Evolutionary conservation across 2,329 filamentous ascomycete genomes (phyloP), one percentile per base, ranked within the genome.

Genomic region (Daldinia eschscholtzii): DNA sequence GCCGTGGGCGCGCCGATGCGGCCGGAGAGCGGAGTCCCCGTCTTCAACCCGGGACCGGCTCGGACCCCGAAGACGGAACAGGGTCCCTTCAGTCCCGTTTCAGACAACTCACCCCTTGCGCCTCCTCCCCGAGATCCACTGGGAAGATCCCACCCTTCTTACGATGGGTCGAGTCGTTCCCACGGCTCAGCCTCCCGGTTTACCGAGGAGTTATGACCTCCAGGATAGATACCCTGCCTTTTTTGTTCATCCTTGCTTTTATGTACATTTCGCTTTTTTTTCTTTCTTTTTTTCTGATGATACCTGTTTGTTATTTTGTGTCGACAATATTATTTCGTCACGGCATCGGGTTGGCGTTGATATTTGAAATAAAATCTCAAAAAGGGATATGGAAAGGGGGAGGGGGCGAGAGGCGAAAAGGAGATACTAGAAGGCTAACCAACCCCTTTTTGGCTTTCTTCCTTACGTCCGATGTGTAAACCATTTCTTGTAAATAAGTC

Each of bases 31-130:
- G 87, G 88, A 9, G 80, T 89, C 3, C 84, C 86, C n/a, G 81
- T 89, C 35, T 85, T 89, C 76, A 84, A 89, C 68, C 85, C 87
- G n/a, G 87, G 90, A n/a, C 90, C 90, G 15, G 88, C 86, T 18
- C 85, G 89, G 61, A 89, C 87, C 3, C 87, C 90, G 0, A 81
- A 91, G 15, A 86, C 87, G 64, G 85, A 87, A 65, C 82, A 85
- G 57, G 84, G 82, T 26, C 85, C 86, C 0, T 87, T 87, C 62
- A 79, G 80, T 56, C 79, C 79, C 28, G 74, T 73, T 46, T 74
- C 74, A 37, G 74, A 75, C 28, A 71, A 76, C 3, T 75, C 77
- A 12, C 73, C 79, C 71, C 65, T 59, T 64, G 75, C 71, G 48
- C 75, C 77, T 35, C 75, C 77, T 30, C 65, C 39, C 28, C 62